Base-by-base conservation (phyloP, 148 eudicot genomes). In the Arctostaphylos glauca region DNA sequence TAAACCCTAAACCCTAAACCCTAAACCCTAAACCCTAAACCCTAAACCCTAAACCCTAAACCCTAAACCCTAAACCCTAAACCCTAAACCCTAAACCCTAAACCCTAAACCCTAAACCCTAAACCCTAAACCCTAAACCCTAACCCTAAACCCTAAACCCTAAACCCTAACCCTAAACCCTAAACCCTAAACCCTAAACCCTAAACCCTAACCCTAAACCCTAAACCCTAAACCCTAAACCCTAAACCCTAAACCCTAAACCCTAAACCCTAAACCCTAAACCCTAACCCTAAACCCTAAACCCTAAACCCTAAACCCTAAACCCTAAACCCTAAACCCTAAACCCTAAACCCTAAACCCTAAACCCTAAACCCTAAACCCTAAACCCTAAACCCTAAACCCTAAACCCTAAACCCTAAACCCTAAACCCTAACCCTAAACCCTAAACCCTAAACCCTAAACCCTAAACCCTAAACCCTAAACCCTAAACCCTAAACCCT, bases 151-250 rank as follows among this genome's bases (percentile, higher is more conserved):
- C n/a, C n/a, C n/a, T n/a, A n/a, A n/a, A n/a, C n/a, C n/a, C n/a
- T n/a, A n/a, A n/a, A n/a, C n/a, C 66, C 19, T 16, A 60, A 60
- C 21, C 23, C 66, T 60, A 12, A 60, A 60, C 62, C 62, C 62
- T 56, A 56, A 56, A 56, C 62, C 62, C 62, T 56, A 56, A 56
- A 56, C 62, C 62, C 62, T 56, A 60, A 60, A 60, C 66, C 66
- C 66, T 60, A 60, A 60, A 60, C 23, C 66, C 19, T 16, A 60
- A 60, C 66, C 66, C 66, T 60, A 60, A 60, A 60, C 23, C 66
- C 23, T 60, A 19, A 60, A 60, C 66, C 66, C 66, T 60, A 60
- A 60, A 60, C 23, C 66, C 66, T 60, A 60, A 60, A 60, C 66
- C 66, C 66, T 60, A 60, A 60, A 60, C 66, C 66, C 66, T 60